Evolutionary conservation across 1,284 basidiomycete species (phyloP).

Genomic region (Apiotrichum siamense): DNA sequence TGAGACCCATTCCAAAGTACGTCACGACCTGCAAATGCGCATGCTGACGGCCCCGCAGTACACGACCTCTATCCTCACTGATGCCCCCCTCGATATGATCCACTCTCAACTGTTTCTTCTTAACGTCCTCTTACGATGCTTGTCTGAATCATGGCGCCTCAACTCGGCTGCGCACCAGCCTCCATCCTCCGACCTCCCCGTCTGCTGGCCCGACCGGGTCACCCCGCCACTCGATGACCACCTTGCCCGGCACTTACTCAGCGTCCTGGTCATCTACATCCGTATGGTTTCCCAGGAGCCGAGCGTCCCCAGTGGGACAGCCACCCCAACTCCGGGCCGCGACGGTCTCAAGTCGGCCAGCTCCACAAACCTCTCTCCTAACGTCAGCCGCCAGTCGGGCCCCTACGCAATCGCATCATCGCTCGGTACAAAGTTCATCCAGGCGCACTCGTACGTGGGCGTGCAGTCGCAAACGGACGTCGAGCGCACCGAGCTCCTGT

Average conservation of each 20-base stretch:
- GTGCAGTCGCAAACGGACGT: not conserved
- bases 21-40: too few relatives aligned
- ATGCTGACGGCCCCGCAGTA: too few relatives aligned
- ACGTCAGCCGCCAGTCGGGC: conserved; percentile 15
- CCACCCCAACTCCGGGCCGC: conserved; percentile 20
- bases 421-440: conserved; percentile 28
- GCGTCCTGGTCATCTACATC: conserved; percentile 73
- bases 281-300: conserved; percentile 58
- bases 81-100: conserved; percentile 63
- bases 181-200: conserved; percentile 25
- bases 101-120: conserved; percentile 86
- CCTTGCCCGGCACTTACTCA: conserved; percentile 77
- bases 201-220: conserved; percentile 61
- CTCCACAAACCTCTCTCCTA: conserved; percentile 15
- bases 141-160: conserved; percentile 68
- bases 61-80: conserved; percentile 29
- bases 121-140: conserved; percentile 68
- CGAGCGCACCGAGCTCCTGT: conserved; percentile 10
- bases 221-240: conserved; percentile 73
- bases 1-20: conserved; percentile 68
- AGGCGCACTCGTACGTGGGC: conserved; percentile 27
- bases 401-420: conserved; percentile 16
- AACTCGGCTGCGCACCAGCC: conserved; percentile 20
- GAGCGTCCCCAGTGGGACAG: conserved; percentile 3
- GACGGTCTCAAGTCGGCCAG: conserved; percentile 20